Evolutionary conservation across 148 eudicot genomes (phyloP), one percentile per base, ranked within the genome.

Genomic region (Rhododendron ovatum): DNA sequence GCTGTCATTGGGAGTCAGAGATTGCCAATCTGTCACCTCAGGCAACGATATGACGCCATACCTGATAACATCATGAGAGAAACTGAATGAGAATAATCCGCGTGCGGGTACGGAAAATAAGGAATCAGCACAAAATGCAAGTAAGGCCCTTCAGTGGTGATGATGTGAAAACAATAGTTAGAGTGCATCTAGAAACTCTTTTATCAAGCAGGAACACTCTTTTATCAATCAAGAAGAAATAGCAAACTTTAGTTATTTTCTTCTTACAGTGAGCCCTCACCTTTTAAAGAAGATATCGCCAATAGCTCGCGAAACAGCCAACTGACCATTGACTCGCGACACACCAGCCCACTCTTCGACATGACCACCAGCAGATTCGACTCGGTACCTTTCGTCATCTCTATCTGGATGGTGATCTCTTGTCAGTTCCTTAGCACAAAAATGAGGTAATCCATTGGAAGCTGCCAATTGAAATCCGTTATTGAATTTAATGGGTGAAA

Each of bases 11-110:
- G 82, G 90, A 84, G 91, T 86, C 89, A 97, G 88, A 87, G 93
- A 94, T 89, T 91, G 95, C 99, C 99, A 97, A 86, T 92, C 99
- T 86, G 96, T 93, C 87, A 97, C 95, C 93, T 97, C 99, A 15
- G 99, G 98, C 83, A 90, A 88, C 79, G 99, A 91, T 89, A 93
- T 91, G 86, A 97, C 99, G 28, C 98, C 99, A 91, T 88, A 97
- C 78, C 98, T 97, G 91, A 89, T 24, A 89, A 78, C 61, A 67
- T 67, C 28, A 43, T 26, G 39, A 87, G 76, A 83, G 37, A 83
- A 43, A 50, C 41, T 18, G n/a, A 67, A 78, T 78, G 55, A 87
- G 86, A 78, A 41, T 5, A 78, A 28, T 15, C 5, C 30, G 1
- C 13, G 7, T 59, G 47, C 22, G 53, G 71, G n/a, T 59, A 51